Evolutionary conservation across 495 filamentous ascomycete species (phyloP).

Genomic region (Aspergillus sclerotioniger): DNA sequence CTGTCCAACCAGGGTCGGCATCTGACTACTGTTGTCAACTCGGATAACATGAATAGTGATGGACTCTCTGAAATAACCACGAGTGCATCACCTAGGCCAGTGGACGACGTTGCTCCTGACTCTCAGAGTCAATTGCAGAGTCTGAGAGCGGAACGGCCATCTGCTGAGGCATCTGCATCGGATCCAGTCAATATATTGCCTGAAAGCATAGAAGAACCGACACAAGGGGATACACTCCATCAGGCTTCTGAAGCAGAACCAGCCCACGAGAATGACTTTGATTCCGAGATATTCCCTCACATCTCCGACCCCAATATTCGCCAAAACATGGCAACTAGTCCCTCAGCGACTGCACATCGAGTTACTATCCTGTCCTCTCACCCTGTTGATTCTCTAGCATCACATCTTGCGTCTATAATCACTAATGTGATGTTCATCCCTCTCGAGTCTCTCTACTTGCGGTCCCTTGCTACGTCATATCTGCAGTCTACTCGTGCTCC

Average conservation of each 20-base stretch:
- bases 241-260: conserved; percentile 12
- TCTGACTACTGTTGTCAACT: conserved; percentile 15
- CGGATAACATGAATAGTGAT: conserved; percentile 24
- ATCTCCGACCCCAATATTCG: conserved; percentile 21
- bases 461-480: conserved; percentile 45
- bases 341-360: conserved; percentile 30
- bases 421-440: conserved; percentile 44
- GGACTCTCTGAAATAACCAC: conserved; percentile 23
- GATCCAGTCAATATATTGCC: conserved; percentile 30
- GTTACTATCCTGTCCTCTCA: conserved; percentile 52
- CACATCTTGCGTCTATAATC: conserved; percentile 43
- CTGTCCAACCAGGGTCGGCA: conserved; percentile 31
- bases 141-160: background rate
- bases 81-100: conserved; percentile 17
- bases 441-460: conserved; percentile 47
- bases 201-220: conserved; percentile 37
- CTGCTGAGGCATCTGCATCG: conserved; percentile 12
- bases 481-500: conserved; percentile 29
- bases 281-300: conserved; percentile 16
- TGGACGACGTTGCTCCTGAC: conserved; percentile 14
- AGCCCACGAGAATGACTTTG: conserved; percentile 12
- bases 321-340: conserved; percentile 9
- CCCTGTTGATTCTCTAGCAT: conserved; percentile 44
- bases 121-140: conserved; percentile 14
- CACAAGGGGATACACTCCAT: conserved; percentile 20